Evolutionary conservation across 1,284 basidiomycete genomes (phyloP), one percentile per base, ranked within the genome.

Genomic region (Rhodotorula mucilaginosa): DNA sequence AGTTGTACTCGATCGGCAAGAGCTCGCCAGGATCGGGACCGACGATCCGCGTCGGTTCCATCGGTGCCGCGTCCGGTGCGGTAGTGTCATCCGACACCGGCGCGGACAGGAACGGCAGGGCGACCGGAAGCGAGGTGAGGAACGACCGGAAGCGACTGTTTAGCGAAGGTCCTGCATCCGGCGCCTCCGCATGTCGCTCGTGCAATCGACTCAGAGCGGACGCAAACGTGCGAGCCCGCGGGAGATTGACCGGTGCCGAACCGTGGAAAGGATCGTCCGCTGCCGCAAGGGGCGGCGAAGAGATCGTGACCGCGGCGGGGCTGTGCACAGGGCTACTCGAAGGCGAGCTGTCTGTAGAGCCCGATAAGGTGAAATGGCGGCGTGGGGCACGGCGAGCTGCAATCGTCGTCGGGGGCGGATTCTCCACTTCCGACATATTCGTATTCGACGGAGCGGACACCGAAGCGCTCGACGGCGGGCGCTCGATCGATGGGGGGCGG

Each of bases 21-120:
- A 78, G 63, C 62, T 76, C 74, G 21, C 78, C 78, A 6, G 39
- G 47, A 23, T 68, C 46, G 31, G 78, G 78, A 10, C 78, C 78
- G 13, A 61, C 47, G 16, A n/a, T 23, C 15, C 29, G 39, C 26
- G 12, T 29, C 12, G 13, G n/a, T 18, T 31, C 31, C 10, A 3
- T 10, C 4, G 5, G 23, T 3, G 39, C 29, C 19, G 56, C 29
- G 47, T n/a, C 47, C 18, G 51, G 48, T 6, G 31, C 16, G 5
- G 59, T 39, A 23, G 10, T 16, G 39, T 56, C 23, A 3, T 31
- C 34, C 19, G 10, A 31, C 16, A 48, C 48, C 7, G 47, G 31
- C 31, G 69, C 47, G 3, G 60, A 61, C 29, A 74, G 67, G 70
- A 74, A 74, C 13, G 54, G 54, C 44, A 60, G 7, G 0, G 72